Evolutionary conservation across 176 grass and related monocot genomes (phyloP).

Genomic region (Eragrostis curvula): DNA sequence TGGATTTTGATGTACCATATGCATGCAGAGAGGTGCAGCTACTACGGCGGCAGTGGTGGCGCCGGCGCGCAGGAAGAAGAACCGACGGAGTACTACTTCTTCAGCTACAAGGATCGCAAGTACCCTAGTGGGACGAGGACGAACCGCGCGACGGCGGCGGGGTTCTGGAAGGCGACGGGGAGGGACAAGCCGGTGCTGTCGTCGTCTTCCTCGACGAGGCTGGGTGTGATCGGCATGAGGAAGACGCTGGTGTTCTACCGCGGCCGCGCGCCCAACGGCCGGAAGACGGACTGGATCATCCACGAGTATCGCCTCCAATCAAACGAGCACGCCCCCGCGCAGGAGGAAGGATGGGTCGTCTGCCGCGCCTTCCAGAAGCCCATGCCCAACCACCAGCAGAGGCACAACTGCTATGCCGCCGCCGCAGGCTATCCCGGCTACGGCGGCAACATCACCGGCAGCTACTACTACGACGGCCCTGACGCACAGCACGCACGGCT

Average conservation of each 20-base stretch:
- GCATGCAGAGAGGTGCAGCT: conserved; percentile 63
- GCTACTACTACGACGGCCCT: conserved; percentile 11
- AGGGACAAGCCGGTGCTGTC: conserved; percentile 84
- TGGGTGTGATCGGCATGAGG: conserved; percentile 78
- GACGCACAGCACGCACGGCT: not conserved
- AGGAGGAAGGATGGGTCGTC: conserved; percentile 99
- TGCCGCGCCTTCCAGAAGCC: conserved; percentile 93
- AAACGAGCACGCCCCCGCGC: conserved; percentile 66
- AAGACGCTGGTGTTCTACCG: conserved; percentile 99
- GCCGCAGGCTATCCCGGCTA: conserved; percentile 6
- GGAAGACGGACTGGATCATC: conserved; percentile 93
- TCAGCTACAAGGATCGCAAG: conserved; percentile 97
- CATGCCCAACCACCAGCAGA: conserved; percentile 62
- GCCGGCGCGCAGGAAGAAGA: conserved; percentile 48
- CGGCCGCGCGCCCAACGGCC: conserved; percentile 83
- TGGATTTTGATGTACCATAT: no score
- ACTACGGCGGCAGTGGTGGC: conserved; percentile 17
- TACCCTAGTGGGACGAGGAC: conserved; percentile 95
- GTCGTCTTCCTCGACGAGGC: conserved; percentile 7
- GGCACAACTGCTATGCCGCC: conserved; percentile 37
- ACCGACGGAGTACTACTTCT: conserved; percentile 92
- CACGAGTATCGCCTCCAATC: conserved; percentile 93
- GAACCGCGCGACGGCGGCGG: conserved; percentile 82
- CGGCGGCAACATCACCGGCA: not conserved
- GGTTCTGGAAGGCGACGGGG: conserved; percentile 98